Base-by-base conservation (phyloP, 225 moss, liverwort and hornwort genomes). In the Ulota crispa region DNA sequence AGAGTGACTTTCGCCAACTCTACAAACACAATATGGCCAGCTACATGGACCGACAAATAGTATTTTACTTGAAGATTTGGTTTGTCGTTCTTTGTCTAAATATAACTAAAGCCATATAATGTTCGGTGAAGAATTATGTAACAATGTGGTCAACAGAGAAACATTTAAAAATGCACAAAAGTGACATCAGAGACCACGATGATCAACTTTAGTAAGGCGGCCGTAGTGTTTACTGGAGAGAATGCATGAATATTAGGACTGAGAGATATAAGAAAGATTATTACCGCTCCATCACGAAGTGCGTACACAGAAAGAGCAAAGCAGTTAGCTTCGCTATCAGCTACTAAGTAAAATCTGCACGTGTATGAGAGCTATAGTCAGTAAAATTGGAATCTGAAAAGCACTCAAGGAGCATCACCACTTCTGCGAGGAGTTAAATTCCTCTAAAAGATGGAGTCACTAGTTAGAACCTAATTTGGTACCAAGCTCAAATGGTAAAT, bases 271-370 rank as follows among this genome's bases (percentile, higher is more conserved):
- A 63, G 69, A 37, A 45, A 20, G 32, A 54, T 32, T 73, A 57
- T 88, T 83, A 92, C 90, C 86, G 85, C 88, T 72, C 90, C 92
- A 81, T 90, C 88, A 70, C 90, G 83, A 73, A 92, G 81, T 34
- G 88, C 88, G 72, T 92, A 92, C 23, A 92, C 90, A 80, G 90
- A 92, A 64, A 92, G 86, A 31, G 90, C 89, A 65, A 92, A 88
- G 80, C 90, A 92, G 66, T 78, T 86, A 26, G 81, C 76, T 72
- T 83, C 81, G 57, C 86, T 83, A 68, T 92, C 88, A 41, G 88
- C 88, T 75, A 88, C 82, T 81, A 92, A 81, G 83, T 90, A 92
- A 77, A 90, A 90, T 55, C 87, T 91, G 86, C 81, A 90, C 50
- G 23, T 70, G 27, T 14, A 83, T 47, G n/a, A 78, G 15, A n/a